Evolutionary conservation across 2,329 filamentous ascomycete genomes (phyloP), one percentile per base, ranked within the genome.

Genomic region (Xylariales sp.): DNA sequence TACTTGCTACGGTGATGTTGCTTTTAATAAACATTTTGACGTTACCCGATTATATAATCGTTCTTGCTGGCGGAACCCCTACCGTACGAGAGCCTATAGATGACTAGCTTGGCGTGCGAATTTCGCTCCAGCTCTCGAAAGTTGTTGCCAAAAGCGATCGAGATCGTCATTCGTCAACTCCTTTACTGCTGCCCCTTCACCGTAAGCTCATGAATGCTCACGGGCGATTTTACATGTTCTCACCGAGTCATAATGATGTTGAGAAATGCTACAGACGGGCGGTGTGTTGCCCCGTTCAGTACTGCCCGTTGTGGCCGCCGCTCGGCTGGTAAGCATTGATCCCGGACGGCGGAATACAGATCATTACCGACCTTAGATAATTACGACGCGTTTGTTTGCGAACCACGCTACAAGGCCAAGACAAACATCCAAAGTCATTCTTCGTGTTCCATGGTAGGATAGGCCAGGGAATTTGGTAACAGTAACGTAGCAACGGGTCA

Each of bases 401-500:
- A 80, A 73, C 79, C 65, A 36, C 36, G 30, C 54, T 36, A 39
- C 39, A 5, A 5, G 62, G 62, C 62, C 48, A 64, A 64, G 55
- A 53, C 30, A 14, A 16, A 52, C 30, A 9, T 41, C 8, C 50
- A 63, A 50, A 9, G 36, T n/a, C 12, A 28, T 45, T 43, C 53
- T 55, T 58, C 55, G 48, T 64, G 46, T 58, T 59, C 18, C 18
- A 48, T 46, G 41, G 30, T 46, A 30, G 30, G 43, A 55, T 32
- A 45, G 23, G 16, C 8, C 9, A 14, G 28, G 8, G 14, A 56
- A 14, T 34, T 34, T 14, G 6, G 36, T 39, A 39, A 9, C 36
- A 10, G 36, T 39, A 39, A 39, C 36, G 18, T 9, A 56, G 34
- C 18, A 32, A 28, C 34, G 7, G 18, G 36, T 41, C n/a, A 39